These are phyloP conservation scores for Scutellaria barbata DNA, from an alignment of 257 asterid genomes.

Conservation along the genomic window DNA sequence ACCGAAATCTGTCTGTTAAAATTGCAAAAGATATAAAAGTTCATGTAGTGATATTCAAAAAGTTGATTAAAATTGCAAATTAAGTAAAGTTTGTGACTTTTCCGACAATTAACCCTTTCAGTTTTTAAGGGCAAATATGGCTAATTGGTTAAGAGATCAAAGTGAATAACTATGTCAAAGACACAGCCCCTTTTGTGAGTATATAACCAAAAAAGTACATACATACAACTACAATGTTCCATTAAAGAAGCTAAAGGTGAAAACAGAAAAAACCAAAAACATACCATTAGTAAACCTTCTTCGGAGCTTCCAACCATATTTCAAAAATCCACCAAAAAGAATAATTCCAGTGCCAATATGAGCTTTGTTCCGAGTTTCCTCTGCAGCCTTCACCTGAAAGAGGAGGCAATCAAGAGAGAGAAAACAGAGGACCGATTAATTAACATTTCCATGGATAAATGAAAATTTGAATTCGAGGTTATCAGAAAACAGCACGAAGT, in stretches of 20 bases:
- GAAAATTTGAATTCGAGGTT: too few relatives aligned
- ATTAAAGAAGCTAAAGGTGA: too few relatives aligned
- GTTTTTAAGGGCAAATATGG: background rate
- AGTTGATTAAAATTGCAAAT: too few relatives aligned
- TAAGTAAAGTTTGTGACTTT: too few relatives aligned
- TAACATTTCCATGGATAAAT: background rate
- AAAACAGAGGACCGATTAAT: background rate
- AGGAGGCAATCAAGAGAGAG: conserved; percentile 3
- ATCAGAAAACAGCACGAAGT: too few relatives aligned
- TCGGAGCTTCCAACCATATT: conserved; percentile 11
- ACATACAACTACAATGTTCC: background rate
- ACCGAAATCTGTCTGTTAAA: too few relatives aligned
- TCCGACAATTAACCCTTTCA: too few relatives aligned
- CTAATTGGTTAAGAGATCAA: background rate
- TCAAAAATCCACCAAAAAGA: conserved; percentile 3
- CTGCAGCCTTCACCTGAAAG: conserved; percentile 14
- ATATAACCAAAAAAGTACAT: background rate
- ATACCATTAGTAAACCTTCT: background rate
- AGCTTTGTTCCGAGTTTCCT: conserved; percentile 13
- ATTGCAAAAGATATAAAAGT: too few relatives aligned
- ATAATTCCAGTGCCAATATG: conserved; percentile 4
- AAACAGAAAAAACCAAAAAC: too few relatives aligned
- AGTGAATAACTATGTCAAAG: too few relatives aligned
- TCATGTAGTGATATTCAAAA: too few relatives aligned
- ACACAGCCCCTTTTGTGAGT: background rate